Evolutionary conservation across 2,329 filamentous ascomycete species (phyloP).

Genomic region (Cordyceps cateniannulata): DNA sequence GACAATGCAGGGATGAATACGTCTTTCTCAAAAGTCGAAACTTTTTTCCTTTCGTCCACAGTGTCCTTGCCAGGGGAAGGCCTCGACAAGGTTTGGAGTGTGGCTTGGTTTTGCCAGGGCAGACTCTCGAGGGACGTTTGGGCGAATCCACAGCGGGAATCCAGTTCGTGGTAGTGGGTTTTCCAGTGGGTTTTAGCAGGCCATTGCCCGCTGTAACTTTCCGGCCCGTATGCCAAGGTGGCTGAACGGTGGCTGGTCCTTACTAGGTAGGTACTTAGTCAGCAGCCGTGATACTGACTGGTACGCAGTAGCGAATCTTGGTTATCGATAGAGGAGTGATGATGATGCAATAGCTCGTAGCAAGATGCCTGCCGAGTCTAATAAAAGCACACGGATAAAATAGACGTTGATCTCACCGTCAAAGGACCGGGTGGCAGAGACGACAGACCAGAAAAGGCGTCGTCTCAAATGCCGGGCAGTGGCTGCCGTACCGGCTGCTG

Average conservation of each 20-base stretch:
- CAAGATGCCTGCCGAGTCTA: too few relatives aligned
- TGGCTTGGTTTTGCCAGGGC: not conserved
- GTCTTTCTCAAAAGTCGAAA: not conserved
- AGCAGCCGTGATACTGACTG: not conserved
- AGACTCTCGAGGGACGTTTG: not conserved
- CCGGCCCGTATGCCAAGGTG: not conserved
- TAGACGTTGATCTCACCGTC: not conserved
- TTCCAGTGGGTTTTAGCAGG: not conserved
- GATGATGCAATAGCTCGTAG: too few relatives aligned
- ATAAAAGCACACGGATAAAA: not conserved
- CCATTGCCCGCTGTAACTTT: not conserved
- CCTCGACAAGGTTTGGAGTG: not conserved
- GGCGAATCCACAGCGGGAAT: constrained; percentile 2
- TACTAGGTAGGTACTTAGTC: not conserved
- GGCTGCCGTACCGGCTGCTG: not conserved
- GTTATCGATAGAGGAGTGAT: too few relatives aligned
- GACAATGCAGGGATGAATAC: not conserved
- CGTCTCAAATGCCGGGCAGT: not conserved
- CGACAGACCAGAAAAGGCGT: not conserved
- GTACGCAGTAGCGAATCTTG: not conserved
- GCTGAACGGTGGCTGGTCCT: too few relatives aligned
- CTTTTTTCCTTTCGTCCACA: not conserved
- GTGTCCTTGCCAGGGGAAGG: constrained; percentile 2
- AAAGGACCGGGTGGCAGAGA: not conserved
- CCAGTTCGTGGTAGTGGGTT: not conserved